phyloP scores from a whole-genome alignment of 345 rosid genomes.

The Carallia brachiata region DNA sequence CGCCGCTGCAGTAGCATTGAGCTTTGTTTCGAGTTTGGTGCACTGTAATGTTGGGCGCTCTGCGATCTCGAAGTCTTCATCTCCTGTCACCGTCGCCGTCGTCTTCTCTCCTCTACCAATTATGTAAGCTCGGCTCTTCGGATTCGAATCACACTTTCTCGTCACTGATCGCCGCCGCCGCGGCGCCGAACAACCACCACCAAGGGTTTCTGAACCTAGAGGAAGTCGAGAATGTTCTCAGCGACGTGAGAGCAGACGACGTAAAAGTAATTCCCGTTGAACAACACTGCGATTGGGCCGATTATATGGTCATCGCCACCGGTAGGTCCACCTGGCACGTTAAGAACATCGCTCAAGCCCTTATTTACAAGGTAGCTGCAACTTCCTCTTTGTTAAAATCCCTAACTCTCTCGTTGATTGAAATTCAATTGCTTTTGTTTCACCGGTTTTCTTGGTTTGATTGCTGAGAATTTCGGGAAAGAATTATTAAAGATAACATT shows the following conservation, averaged over 20 bases:
- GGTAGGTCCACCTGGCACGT: conserved; percentile 92
- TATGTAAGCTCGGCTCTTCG: conserved; percentile 35
- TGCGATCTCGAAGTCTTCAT: conserved; percentile 30
- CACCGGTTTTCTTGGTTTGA: too few relatives aligned
- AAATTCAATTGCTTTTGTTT: neutral
- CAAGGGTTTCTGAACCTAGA: conserved; percentile 43
- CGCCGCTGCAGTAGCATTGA: conserved; percentile 3
- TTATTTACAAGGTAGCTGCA: conserved; percentile 50
- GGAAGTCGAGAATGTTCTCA: conserved; percentile 75
- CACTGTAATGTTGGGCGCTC: conserved; percentile 41
- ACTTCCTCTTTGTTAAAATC: neutral
- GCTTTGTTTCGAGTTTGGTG: conserved; percentile 2
- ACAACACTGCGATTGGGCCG: conserved; percentile 60
- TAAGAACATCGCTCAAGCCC: conserved; percentile 83
- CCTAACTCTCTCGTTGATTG: neutral
- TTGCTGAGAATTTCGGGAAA: too few relatives aligned
- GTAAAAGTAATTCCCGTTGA: conserved; percentile 62
- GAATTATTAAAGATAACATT: too few relatives aligned
- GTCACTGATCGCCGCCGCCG: conserved; percentile 6
- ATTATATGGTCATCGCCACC: conserved; percentile 77
- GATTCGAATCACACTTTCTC: conserved; percentile 9
- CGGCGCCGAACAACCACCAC: neutral
- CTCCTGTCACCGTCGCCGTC: conserved; percentile 2
- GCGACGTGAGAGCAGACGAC: conserved; percentile 76
- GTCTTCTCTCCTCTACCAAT: conserved; percentile 9